A percentile compares a stretch with the other conserved stretches of the same genome.
Evolutionary conservation across 2,329 filamentous ascomycete genomes (phyloP).

Genomic region (Fusarium albosuccineum): DNA sequence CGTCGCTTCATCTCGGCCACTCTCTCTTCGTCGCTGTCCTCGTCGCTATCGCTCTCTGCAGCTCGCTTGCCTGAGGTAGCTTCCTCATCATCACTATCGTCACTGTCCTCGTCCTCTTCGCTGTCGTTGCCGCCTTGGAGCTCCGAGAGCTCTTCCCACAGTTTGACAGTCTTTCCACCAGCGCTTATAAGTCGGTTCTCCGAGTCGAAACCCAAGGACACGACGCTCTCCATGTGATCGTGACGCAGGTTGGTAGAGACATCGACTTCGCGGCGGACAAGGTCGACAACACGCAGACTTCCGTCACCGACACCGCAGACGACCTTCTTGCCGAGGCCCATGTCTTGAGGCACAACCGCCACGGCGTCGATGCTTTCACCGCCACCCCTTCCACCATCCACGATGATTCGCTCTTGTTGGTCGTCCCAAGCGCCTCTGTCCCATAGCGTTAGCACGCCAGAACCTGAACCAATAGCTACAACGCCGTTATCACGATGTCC

Average conservation of each 20-base stretch:
- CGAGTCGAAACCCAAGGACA: slow-evolving; percentile 85
- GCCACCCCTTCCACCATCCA: slow-evolving; percentile 72
- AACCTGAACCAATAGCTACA: slow-evolving; percentile 79
- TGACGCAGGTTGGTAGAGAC: slow-evolving; percentile 73
- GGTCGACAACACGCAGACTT: slow-evolving; percentile 79
- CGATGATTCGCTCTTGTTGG: slow-evolving; percentile 87
- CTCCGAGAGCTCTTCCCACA: slow-evolving; percentile 87
- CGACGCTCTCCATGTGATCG: slow-evolving; percentile 88
- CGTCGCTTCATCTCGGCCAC: slow-evolving; percentile 59
- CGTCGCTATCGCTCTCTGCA: slow-evolving; percentile 63
- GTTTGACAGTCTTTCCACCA: slow-evolving; percentile 86
- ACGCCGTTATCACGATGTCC: slow-evolving; percentile 77
- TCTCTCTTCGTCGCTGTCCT: slow-evolving; percentile 53
- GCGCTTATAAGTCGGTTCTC: slow-evolving; percentile 89
- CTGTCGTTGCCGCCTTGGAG: slow-evolving; percentile 59
- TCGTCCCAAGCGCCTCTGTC: slow-evolving; percentile 96
- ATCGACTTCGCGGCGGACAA: slow-evolving; percentile 80
- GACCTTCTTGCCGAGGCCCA: slow-evolving; percentile 79
- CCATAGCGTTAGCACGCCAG: slow-evolving; percentile 91
- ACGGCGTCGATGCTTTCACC: slow-evolving; percentile 88
- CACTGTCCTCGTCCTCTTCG: slow-evolving; percentile 61
- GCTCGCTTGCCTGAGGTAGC: slow-evolving; percentile 60
- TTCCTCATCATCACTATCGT: slow-evolving; percentile 60
- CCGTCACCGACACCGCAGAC: slow-evolving; percentile 88
- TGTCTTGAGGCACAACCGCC: slow-evolving; percentile 75